Evolutionary conservation across 306 rosid genomes (phyloP).

Genomic region (Rosa multiflora): DNA sequence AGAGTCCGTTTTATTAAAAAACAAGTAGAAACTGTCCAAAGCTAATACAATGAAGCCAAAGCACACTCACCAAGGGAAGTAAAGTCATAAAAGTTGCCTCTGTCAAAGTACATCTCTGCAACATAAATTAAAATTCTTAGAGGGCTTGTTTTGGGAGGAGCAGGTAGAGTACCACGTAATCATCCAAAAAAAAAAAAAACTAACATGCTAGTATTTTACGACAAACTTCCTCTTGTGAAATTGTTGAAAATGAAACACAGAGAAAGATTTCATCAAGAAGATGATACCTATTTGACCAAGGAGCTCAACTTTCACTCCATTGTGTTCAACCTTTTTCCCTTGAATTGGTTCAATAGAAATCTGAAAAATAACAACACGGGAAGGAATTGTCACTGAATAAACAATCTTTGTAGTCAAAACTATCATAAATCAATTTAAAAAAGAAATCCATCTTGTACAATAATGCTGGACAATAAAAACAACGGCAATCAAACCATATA

Average conservation of each 20-base stretch:
- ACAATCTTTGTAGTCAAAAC: background rate
- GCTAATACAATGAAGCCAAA: slow-evolving; percentile 16
- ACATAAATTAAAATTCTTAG: slow-evolving; percentile 28
- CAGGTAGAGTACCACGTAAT: background rate
- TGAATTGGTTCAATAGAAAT: slow-evolving; percentile 85
- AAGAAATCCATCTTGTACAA: background rate
- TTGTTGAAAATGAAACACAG: slow-evolving; percentile 4
- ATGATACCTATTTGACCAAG: slow-evolving; percentile 93
- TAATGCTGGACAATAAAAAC: slow-evolving; percentile 4
- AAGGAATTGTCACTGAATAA: background rate
- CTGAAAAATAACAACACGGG: slow-evolving; percentile 42
- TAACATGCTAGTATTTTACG: background rate
- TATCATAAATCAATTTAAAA: background rate
- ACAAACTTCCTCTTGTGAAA: background rate
- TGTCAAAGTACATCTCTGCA: slow-evolving; percentile 97
- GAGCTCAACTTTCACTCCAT: slow-evolving; percentile 94
- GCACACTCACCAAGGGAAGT: slow-evolving; percentile 89
- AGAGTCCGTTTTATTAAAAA: background rate
- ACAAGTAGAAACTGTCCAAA: slow-evolving; percentile 1
- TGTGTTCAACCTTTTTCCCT: slow-evolving; percentile 96
- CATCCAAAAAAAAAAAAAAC: background rate
- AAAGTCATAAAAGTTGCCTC: slow-evolving; percentile 93
- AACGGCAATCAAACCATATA: slow-evolving; percentile 30
- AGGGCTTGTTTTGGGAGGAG: slow-evolving; percentile 1
- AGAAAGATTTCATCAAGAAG: slow-evolving; percentile 15